Conservation (phyloP, 805 yeast species). For the Starmerella floricola region DNA sequence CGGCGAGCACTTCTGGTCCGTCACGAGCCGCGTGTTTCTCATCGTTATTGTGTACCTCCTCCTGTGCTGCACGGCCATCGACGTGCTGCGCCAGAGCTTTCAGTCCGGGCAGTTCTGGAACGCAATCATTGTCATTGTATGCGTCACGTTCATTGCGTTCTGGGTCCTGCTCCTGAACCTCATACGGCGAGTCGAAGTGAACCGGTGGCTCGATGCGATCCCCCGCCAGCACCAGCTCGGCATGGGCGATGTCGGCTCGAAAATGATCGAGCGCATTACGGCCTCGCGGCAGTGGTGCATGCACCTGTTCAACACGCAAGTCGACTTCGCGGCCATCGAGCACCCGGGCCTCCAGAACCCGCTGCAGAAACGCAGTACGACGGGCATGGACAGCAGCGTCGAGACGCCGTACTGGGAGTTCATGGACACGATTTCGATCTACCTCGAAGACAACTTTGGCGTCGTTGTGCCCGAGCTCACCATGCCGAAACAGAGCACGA, state of each 20-base stretch:
- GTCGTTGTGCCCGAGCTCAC: slow-evolving; percentile 26
- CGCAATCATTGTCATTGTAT: slow-evolving; percentile 66
- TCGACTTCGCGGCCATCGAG: slow-evolving; percentile 11
- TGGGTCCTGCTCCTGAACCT: slow-evolving; percentile 41
- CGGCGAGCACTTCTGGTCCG: slow-evolving; percentile 1
- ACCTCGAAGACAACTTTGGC: slow-evolving; percentile 22
- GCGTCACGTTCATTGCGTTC: slow-evolving; percentile 49
- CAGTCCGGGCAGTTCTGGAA: slow-evolving; percentile 59
- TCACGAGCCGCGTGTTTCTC: slow-evolving; percentile 8
- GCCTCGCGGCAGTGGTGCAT: slow-evolving; percentile 28
- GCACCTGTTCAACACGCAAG: slow-evolving; percentile 13
- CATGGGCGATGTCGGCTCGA: slow-evolving; percentile 45
- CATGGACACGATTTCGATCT: slow-evolving; percentile 21
- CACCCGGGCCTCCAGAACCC: slow-evolving; percentile 23
- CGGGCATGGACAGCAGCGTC: slow-evolving; percentile 1
- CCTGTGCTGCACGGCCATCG: slow-evolving; percentile 63
- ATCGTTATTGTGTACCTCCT: slow-evolving; percentile 33
- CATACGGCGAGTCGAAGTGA: slow-evolving; percentile 45
- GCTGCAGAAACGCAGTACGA: background rate
- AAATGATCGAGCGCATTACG: slow-evolving; percentile 33
- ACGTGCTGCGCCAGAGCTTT: slow-evolving; percentile 54
- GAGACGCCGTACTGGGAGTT: slow-evolving; percentile 25
- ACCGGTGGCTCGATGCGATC: slow-evolving; percentile 55
- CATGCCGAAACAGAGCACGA: slow-evolving; percentile 39
- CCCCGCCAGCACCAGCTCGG: slow-evolving; percentile 69